Conservation (phyloP, 495 filamentous ascomycete genomes). For the Trichoderma reesei region DNA sequence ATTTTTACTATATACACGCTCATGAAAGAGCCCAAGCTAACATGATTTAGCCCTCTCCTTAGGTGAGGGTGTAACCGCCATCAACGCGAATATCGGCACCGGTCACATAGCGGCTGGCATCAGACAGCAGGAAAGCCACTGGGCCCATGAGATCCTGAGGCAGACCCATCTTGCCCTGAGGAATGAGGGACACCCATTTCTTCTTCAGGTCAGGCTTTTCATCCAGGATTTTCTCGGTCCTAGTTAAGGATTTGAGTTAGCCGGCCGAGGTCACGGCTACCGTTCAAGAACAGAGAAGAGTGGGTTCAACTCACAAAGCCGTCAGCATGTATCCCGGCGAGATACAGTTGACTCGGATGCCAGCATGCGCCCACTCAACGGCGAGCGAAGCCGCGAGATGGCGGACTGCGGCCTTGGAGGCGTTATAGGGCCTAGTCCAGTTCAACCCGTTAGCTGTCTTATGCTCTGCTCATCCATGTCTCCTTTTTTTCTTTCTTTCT, state of each 20-base stretch:
- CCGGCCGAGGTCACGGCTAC: too few species aligned
- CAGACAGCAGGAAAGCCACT: conserved; percentile 80
- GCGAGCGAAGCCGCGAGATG: conserved; percentile 72
- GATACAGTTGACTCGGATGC: conserved; percentile 86
- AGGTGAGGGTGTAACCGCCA: conserved; percentile 83
- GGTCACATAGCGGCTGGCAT: conserved; percentile 78
- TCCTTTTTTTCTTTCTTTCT: too few species aligned
- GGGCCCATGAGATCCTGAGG: conserved; percentile 91
- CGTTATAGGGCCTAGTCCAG: conserved; percentile 61
- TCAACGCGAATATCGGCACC: conserved; percentile 86
- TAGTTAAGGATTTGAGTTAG: conserved; percentile 22
- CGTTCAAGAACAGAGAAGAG: neutral
- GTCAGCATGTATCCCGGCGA: conserved; percentile 92
- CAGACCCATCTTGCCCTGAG: conserved; percentile 82
- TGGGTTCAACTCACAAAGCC: conserved; percentile 53
- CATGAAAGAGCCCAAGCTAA: too few species aligned
- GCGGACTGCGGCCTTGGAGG: conserved; percentile 77
- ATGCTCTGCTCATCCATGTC: neutral
- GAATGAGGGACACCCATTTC: conserved; percentile 86
- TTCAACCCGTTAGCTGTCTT: conserved; percentile 9
- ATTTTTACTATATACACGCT: too few species aligned
- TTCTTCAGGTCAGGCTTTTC: conserved; percentile 80
- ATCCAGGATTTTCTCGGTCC: conserved; percentile 87
- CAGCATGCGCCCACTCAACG: conserved; percentile 79
- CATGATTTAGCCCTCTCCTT: conserved; percentile 21